Evolutionary conservation across 805 yeast genomes (phyloP).

Genomic region (Kluyveromyces wickerhamii): DNA sequence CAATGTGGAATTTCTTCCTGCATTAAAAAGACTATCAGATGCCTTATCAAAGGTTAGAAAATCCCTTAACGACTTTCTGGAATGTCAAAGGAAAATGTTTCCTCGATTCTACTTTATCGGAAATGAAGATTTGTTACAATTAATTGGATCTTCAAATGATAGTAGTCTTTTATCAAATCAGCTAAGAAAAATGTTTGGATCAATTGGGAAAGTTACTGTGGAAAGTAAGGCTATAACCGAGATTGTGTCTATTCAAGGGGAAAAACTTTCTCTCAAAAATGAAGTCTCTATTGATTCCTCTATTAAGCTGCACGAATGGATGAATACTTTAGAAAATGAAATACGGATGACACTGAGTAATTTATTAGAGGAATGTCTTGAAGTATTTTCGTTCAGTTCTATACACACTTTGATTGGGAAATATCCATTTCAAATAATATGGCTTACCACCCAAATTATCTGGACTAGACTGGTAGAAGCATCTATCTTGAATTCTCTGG

Average conservation of each 20-base stretch:
- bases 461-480: slow-evolving; percentile 45
- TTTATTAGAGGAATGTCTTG: slow-evolving; percentile 28
- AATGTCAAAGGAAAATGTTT: slow-evolving; percentile 64
- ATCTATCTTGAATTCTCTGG: neutral
- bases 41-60: slow-evolving; percentile 51
- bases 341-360: slow-evolving; percentile 41
- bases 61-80: slow-evolving; percentile 71
- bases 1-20: slow-evolving; percentile 39
- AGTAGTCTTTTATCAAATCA: slow-evolving; percentile 44
- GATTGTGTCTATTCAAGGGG: slow-evolving; percentile 61
- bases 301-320: slow-evolving; percentile 52
- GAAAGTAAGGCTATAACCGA: slow-evolving; percentile 36
- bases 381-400: slow-evolving; percentile 10
- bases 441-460: slow-evolving; percentile 46
- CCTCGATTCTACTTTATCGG: slow-evolving; percentile 86
- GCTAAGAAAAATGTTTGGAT: slow-evolving; percentile 64
- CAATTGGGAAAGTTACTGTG: slow-evolving; percentile 39
- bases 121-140: slow-evolving; percentile 79
- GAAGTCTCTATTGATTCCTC: slow-evolving; percentile 38
- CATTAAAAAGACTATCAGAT: slow-evolving; percentile 45
- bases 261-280: slow-evolving; percentile 35
- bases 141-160: slow-evolving; percentile 59
- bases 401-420: slow-evolving; percentile 25
- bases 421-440: slow-evolving; percentile 48
- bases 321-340: slow-evolving; percentile 47